Evolutionary conservation across 805 yeast species (phyloP).

Genomic region (Yarrowia keelungensis): DNA sequence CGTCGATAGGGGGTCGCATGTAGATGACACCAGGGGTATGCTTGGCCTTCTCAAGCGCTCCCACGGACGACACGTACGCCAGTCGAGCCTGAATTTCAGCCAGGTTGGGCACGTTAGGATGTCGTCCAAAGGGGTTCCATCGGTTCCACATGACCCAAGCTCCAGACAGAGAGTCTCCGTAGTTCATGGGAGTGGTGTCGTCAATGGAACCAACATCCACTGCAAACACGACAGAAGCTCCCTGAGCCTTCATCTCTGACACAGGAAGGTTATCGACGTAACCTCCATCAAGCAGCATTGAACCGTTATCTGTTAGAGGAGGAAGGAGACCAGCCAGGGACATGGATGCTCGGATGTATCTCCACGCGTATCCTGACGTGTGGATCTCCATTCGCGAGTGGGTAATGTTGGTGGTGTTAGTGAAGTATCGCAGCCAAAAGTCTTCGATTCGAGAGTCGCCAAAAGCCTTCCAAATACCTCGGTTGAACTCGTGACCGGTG

Average conservation of each 20-base stretch:
- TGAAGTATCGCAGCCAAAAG: slow-evolving; percentile 88
- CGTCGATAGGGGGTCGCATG: slow-evolving; percentile 92
- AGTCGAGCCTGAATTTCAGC: slow-evolving; percentile 92
- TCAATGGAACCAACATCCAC: slow-evolving; percentile 96
- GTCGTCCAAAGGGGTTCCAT: slow-evolving; percentile 86
- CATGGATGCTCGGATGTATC: slow-evolving; percentile 95
- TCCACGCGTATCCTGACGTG: slow-evolving; percentile 91
- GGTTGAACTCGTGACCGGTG: slow-evolving; percentile 95
- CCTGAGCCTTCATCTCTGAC: slow-evolving; percentile 85
- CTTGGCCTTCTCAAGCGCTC: slow-evolving; percentile 89
- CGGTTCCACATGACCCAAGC: slow-evolving; percentile 81
- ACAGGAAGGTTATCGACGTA: slow-evolving; percentile 94
- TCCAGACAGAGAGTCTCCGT: slow-evolving; percentile 93
- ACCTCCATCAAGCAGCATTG: slow-evolving; percentile 95
- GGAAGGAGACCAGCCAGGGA: slow-evolving; percentile 93
- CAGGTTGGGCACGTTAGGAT: slow-evolving; percentile 91
- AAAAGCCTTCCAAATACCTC: slow-evolving; percentile 97
- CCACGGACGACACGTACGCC: slow-evolving; percentile 94
- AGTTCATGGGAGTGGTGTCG: slow-evolving; percentile 85
- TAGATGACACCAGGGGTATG: slow-evolving; percentile 83
- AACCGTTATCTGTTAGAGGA: slow-evolving; percentile 81
- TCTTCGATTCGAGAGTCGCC: slow-evolving; percentile 94
- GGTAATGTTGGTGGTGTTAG: slow-evolving; percentile 94
- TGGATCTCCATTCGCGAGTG: slow-evolving; percentile 95
- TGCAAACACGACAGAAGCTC: slow-evolving; percentile 86